Evolutionary conservation across 306 rosid species (phyloP).

Genomic region (Vicia sativa): DNA sequence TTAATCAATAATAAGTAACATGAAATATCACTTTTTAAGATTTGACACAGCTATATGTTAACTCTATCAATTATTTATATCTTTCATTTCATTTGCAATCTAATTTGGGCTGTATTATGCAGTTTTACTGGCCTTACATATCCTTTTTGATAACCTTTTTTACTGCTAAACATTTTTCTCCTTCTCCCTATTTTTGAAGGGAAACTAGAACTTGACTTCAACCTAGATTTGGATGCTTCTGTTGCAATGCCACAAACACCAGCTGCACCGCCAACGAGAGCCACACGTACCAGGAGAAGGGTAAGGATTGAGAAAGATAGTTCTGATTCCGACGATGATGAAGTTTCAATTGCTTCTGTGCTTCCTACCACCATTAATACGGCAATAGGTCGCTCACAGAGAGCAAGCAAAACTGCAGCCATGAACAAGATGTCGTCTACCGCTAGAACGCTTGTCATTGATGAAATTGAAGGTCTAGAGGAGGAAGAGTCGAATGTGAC

Average conservation of each 20-base stretch:
- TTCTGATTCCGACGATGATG: constrained; percentile 79
- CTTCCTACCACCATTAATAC: constrained; percentile 52
- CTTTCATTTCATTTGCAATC: constrained; percentile 22
- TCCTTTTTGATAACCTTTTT: background rate
- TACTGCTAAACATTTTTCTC: constrained; percentile 23
- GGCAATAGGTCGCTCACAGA: constrained; percentile 60
- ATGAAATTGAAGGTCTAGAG: constrained; percentile 51
- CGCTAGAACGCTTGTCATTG: constrained; percentile 37
- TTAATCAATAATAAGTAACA: background rate
- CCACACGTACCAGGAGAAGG: constrained; percentile 63
- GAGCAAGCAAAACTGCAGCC: constrained; percentile 93
- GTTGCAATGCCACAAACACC: constrained; percentile 63
- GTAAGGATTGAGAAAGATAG: constrained; percentile 63
- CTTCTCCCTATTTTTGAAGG: constrained; percentile 38
- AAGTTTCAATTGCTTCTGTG: constrained; percentile 56
- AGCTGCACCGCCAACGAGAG: constrained; percentile 51
- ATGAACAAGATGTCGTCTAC: constrained; percentile 64
- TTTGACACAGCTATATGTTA: constrained; percentile 9
- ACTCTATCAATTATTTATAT: background rate
- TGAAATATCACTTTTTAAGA: background rate
- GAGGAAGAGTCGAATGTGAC: constrained; percentile 61
- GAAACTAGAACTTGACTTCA: constrained; percentile 52
- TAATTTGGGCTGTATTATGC: background rate
- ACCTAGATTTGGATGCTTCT: constrained; percentile 54
- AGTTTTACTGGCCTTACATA: background rate